Base-by-base conservation (phyloP, 1,139 yeast species). In the Magnusiomyces suaveolens region DNA sequence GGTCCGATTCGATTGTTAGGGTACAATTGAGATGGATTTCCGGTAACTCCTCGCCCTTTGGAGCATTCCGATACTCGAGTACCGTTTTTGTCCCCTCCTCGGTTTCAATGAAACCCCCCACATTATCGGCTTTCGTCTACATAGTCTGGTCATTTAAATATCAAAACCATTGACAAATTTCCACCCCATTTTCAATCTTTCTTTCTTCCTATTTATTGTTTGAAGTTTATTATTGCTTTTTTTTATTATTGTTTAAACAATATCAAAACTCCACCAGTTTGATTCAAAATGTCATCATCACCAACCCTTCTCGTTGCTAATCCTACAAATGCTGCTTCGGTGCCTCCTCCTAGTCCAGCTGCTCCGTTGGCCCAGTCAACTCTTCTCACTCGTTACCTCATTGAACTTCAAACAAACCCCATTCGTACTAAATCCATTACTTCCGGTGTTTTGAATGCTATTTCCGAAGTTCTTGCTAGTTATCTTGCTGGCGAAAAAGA, bases 371-470 rank as follows among this genome's bases (percentile, higher is more conserved):
- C 12, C 33, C 33, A 29, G 33, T 12, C 12, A 29, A 6, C 33
- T 26, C 26, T 43, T 29, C 39, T 65, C 43, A 59, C 58, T 51
- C 52, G 56, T 33, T 65, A 66, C 54, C 59, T 64, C 53, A 48
- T 52, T 32, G 60, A 64, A 50, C 61, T 66, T 51, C 66, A 64
- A 51, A 57, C 62, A 48, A 62, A 64, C 50, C 68, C 68, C 43
- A 64, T 65, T 50, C 58, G 70, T 36, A 72, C 75, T 44, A 72
- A 72, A 60, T 64, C 72, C 8, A 60, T 64, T 57, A 72, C 75
- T 3, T 64, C 73, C 2, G 75, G 66, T n/a, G 60, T 69, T 21
- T 63, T 72, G 53, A 70, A 69, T 58, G 71, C 67, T 12, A 54
- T 70, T 24, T 63, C 69, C 20, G 75, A 72, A 60, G 54, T 69